These are phyloP conservation scores for Ramaria sp. DNA, from an alignment of 768 basidiomycete genomes.

Conservation along the genomic window DNA sequence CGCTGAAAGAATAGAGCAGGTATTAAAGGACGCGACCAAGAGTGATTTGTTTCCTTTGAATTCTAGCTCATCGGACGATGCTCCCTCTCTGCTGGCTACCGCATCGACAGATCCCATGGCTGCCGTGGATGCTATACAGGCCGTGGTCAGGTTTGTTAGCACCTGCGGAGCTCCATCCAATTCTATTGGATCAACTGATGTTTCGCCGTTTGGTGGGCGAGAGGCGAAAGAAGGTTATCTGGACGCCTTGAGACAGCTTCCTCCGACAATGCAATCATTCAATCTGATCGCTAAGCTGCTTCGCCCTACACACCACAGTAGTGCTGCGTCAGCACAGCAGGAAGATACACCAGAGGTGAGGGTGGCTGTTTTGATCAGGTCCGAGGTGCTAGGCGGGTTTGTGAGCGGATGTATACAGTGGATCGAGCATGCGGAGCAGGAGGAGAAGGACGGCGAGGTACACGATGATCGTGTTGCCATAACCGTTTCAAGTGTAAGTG, in stretches of 20 bases:
- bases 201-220: slow-evolving; percentile 5
- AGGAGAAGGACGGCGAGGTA: slow-evolving; percentile 55
- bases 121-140: background rate
- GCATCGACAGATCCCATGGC: background rate
- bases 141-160: background rate
- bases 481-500: slow-evolving; percentile 54
- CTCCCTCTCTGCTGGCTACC: background rate
- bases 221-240: slow-evolving; percentile 29
- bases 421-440: slow-evolving; percentile 58
- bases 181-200: background rate
- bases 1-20: background rate
- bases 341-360: slow-evolving; percentile 27
- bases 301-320: slow-evolving; percentile 37
- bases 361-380: slow-evolving; percentile 51
- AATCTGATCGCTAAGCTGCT: slow-evolving; percentile 63
- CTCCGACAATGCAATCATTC: slow-evolving; percentile 64
- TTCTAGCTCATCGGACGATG: background rate
- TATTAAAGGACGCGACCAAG: background rate
- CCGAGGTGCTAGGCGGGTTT: slow-evolving; percentile 60
- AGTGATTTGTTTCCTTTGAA: background rate
- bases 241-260: slow-evolving; percentile 52
- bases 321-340: slow-evolving; percentile 30
- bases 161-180: background rate
- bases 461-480: slow-evolving; percentile 67
- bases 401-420: slow-evolving; percentile 60